Evolutionary conservation across 768 basidiomycete species (phyloP).

Genomic region (Galerina marginata): DNA sequence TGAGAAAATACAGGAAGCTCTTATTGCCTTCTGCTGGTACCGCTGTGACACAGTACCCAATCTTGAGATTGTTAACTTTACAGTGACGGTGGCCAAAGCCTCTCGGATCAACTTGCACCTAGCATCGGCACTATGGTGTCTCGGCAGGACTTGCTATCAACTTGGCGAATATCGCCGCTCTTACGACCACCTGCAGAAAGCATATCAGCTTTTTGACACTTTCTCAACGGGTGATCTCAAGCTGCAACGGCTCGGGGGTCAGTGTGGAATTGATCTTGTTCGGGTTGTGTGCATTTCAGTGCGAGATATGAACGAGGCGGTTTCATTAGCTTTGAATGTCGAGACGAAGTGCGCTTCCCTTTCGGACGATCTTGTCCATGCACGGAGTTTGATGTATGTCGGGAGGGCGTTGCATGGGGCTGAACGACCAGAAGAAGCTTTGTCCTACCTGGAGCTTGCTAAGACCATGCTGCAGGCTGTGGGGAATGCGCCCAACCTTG

Average conservation of each 20-base stretch:
- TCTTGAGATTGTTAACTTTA: neutral
- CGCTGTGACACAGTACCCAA: conserved; percentile 7
- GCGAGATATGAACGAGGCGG: neutral
- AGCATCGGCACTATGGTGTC: neutral
- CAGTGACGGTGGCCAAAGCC: neutral
- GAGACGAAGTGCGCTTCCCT: neutral
- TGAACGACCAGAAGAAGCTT: neutral
- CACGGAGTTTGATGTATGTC: neutral
- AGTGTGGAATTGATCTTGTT: conserved; percentile 6
- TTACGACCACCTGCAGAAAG: conserved; percentile 3
- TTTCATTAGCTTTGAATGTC: too few relatives aligned
- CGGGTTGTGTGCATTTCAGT: too few relatives aligned
- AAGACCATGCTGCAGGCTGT: neutral
- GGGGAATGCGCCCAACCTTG: neutral
- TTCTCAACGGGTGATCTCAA: neutral
- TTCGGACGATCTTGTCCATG: conserved; percentile 1
- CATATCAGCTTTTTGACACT: conserved; percentile 1
- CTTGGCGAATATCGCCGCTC: neutral
- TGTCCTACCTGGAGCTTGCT: neutral
- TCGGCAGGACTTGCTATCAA: conserved; percentile 1
- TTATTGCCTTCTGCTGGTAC: conserved; percentile 14
- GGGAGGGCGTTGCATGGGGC: neutral
- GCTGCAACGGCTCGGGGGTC: neutral
- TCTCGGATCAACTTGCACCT: neutral
- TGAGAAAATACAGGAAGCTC: conserved; percentile 9